Percentiles rank a stretch among this genome's conserved stretches.
phyloP scores from a whole-genome alignment of 2,329 filamentous ascomycete genomes.

The Dothideomycetes sp. region DNA sequence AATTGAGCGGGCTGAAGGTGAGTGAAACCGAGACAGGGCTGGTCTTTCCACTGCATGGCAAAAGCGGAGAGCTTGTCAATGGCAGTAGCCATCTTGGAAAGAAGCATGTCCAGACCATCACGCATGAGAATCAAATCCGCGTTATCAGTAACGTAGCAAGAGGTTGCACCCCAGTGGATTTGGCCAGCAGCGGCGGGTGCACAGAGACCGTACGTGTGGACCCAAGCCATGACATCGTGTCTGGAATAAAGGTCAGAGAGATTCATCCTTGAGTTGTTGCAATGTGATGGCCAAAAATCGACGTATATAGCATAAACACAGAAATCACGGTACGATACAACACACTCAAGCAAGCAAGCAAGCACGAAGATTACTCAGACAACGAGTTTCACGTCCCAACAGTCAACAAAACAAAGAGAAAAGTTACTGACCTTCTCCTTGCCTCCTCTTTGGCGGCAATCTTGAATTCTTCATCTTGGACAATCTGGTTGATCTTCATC shows the following conservation, averaged over 20 bases:
- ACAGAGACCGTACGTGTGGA: slow-evolving; percentile 55
- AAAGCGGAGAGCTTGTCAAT: slow-evolving; percentile 66
- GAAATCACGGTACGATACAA: no score
- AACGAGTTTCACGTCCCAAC: not conserved
- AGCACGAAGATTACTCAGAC: not conserved
- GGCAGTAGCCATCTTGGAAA: slow-evolving; percentile 69
- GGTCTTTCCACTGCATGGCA: slow-evolving; percentile 61
- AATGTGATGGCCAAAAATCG: no score
- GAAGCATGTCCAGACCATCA: slow-evolving; percentile 65
- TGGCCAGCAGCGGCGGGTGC: slow-evolving; percentile 72
- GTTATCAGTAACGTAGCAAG: slow-evolving; percentile 62
- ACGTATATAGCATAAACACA: not conserved
- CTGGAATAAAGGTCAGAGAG: slow-evolving; percentile 15
- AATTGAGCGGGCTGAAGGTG: slow-evolving; percentile 57
- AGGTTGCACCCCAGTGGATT: slow-evolving; percentile 67
- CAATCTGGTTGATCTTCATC: slow-evolving; percentile 36
- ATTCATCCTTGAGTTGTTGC: no score
- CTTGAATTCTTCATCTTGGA: slow-evolving; percentile 40
- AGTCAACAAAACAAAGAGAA: not conserved
- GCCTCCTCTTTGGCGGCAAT: slow-evolving; percentile 42
- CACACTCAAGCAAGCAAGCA: no score
- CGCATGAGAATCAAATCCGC: slow-evolving; percentile 68
- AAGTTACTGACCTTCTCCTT: slow-evolving; percentile 20
- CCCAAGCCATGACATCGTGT: slow-evolving; percentile 47
- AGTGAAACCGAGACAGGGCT: slow-evolving; percentile 68